These are phyloP conservation scores for Schizonepeta tenuifolia DNA, from an alignment of 257 asterid genomes.

Conservation along the genomic window DNA sequence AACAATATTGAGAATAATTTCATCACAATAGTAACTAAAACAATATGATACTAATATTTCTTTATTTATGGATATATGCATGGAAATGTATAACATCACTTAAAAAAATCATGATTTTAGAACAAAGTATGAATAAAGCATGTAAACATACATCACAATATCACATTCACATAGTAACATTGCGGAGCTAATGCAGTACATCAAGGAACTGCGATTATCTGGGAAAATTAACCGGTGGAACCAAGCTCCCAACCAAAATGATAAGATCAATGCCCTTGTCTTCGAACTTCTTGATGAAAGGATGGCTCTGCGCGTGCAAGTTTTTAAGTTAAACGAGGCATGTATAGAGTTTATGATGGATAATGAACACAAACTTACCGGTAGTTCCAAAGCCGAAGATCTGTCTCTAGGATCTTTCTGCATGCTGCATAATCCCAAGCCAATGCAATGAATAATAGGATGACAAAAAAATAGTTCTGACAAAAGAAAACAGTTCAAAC, in stretches of 20 bases:
- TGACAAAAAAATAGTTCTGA: slow-evolving; percentile 1
- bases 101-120: slow-evolving; percentile 7
- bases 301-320: slow-evolving; percentile 65
- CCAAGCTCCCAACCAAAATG: slow-evolving; percentile 81
- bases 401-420: slow-evolving; percentile 88
- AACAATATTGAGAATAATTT: too few species aligned
- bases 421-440: slow-evolving; percentile 64
- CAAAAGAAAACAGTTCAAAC: background rate
- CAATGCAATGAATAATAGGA: slow-evolving; percentile 4
- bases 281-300: slow-evolving; percentile 92
- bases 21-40: too few species aligned
- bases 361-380: slow-evolving; percentile 55
- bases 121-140: slow-evolving; percentile 4
- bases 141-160: slow-evolving; percentile 31
- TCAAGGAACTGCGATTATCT: slow-evolving; percentile 43
- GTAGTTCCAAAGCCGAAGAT: slow-evolving; percentile 81
- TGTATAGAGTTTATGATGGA: background rate
- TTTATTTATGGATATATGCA: too few species aligned
- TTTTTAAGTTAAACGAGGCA: slow-evolving; percentile 19
- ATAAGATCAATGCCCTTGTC: slow-evolving; percentile 91
- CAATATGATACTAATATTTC: slow-evolving; percentile 17
- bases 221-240: slow-evolving; percentile 74
- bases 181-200: slow-evolving; percentile 23
- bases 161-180: slow-evolving; percentile 4
- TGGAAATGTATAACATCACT: background rate